Conservation (phyloP, 768 basidiomycete species). For the Leccinum subtestaceum region DNA sequence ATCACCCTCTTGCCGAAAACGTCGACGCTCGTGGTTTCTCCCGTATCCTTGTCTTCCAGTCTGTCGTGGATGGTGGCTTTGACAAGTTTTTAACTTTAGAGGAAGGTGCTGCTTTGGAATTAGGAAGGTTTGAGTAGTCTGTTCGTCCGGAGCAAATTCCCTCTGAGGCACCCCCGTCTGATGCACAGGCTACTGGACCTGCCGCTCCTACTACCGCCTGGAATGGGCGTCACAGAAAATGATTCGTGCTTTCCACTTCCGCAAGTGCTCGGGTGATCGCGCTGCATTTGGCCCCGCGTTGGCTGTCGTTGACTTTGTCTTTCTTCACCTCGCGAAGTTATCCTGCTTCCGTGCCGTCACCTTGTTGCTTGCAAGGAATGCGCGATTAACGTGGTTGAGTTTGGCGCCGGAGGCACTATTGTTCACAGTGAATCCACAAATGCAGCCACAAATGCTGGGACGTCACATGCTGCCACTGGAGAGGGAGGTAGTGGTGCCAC, state of each 20-base stretch:
- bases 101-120: conserved; percentile 78
- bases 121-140: conserved; percentile 65
- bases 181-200: conserved; percentile 9
- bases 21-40: conserved; percentile 33
- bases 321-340: conserved; percentile 84
- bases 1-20: conserved; percentile 52
- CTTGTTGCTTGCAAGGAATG: conserved; percentile 95
- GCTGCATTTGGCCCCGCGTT: conserved; percentile 74
- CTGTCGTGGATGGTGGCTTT: conserved; percentile 79
- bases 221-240: conserved; percentile 38
- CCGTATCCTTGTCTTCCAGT: conserved; percentile 38
- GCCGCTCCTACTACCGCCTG: conserved; percentile 14
- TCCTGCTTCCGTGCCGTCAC: conserved; percentile 90
- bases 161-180: conserved; percentile 12
- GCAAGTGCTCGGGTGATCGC: conserved; percentile 49
- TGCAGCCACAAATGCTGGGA: conserved; percentile 29
- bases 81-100: conserved; percentile 69
- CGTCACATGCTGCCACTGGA: conserved; percentile 18
- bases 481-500: conserved; percentile 18
- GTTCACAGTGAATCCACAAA: conserved; percentile 47
- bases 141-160: conserved; percentile 2
- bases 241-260: conserved; percentile 70
- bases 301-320: conserved; percentile 84
- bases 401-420: conserved; percentile 88
- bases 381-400: conserved; percentile 96